Evolutionary conservation across 2,329 filamentous ascomycete species (phyloP).

Genomic region (Trichocomaceae sp.): DNA sequence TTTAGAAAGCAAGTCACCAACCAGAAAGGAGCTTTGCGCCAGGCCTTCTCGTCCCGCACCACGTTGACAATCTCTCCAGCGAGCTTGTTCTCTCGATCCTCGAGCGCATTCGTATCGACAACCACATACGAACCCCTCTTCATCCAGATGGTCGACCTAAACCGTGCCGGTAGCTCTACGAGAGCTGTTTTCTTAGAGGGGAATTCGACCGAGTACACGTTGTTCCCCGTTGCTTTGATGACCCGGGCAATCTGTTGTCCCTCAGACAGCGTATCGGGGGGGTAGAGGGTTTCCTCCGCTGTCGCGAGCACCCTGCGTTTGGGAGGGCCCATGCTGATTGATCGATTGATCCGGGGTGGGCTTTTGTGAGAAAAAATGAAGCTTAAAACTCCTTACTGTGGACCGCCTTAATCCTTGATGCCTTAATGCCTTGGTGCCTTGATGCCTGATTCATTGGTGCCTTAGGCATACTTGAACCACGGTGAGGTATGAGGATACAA

Average conservation of each 20-base stretch:
- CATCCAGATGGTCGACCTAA: slow-evolving; percentile 91
- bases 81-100: slow-evolving; percentile 67
- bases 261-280: slow-evolving; percentile 50
- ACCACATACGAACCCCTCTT: slow-evolving; percentile 82
- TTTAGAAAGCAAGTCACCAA: slow-evolving; percentile 33
- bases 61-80: slow-evolving; percentile 88
- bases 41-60: slow-evolving; percentile 81
- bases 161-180: slow-evolving; percentile 74
- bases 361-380: not conserved
- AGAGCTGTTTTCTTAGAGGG: slow-evolving; percentile 61
- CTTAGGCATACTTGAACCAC: not conserved
- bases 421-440: not conserved
- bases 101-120: slow-evolving; percentile 62
- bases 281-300: slow-evolving; percentile 61
- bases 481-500: too few species aligned
- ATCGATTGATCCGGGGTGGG: not conserved
- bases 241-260: slow-evolving; percentile 66
- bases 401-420: too few species aligned
- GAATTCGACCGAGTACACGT: slow-evolving; percentile 72
- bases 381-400: not conserved
- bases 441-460: not conserved
- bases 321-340: slow-evolving; percentile 57
- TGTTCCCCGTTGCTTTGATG: slow-evolving; percentile 78
- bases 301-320: slow-evolving; percentile 73
- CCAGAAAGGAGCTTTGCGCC: slow-evolving; percentile 89